phyloP scores from a whole-genome alignment of 2,329 filamentous ascomycete genomes.

The Teratosphaeria gauchensis region DNA sequence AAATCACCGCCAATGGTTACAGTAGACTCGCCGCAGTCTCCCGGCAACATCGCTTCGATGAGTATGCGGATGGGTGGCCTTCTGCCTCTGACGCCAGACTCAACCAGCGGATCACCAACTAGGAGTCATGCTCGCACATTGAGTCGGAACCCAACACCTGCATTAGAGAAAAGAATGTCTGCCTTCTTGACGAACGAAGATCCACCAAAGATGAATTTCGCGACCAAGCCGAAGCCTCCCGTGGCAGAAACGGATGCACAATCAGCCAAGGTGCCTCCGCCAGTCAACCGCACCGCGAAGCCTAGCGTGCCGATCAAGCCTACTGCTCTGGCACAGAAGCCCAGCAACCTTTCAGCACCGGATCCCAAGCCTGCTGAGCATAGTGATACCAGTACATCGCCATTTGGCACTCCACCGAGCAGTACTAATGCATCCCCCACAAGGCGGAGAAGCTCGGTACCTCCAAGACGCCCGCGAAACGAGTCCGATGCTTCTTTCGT shows the following conservation, averaged over 20 bases:
- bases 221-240: constrained; percentile 6
- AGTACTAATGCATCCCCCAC: constrained; percentile 50
- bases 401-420: constrained; percentile 77
- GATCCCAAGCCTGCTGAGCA: constrained; percentile 31
- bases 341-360: constrained; percentile 23
- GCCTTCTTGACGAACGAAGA: constrained; percentile 20
- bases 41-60: constrained; percentile 9
- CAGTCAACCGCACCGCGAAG: constrained; percentile 73
- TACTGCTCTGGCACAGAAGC: constrained; percentile 12
- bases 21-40: constrained; percentile 3
- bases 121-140: constrained; percentile 27
- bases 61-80: constrained; percentile 8
- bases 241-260: constrained; percentile 5
- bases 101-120: constrained; percentile 18
- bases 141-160: constrained; percentile 33
- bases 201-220: constrained; percentile 4
- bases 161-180: constrained; percentile 29
- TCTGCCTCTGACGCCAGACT: constrained; percentile 14
- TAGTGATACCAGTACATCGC: constrained; percentile 51
- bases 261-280: constrained; percentile 51
- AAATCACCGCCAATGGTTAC: constrained; percentile 53
- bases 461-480: constrained; percentile 7
- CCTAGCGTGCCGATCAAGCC: constrained; percentile 48
- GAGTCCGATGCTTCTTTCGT: constrained; percentile 18
- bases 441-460: not conserved